These are phyloP conservation scores for Nitzschia sp. DNA, from an alignment of 108 stramenopile genomes.

Conservation along the genomic window DNA sequence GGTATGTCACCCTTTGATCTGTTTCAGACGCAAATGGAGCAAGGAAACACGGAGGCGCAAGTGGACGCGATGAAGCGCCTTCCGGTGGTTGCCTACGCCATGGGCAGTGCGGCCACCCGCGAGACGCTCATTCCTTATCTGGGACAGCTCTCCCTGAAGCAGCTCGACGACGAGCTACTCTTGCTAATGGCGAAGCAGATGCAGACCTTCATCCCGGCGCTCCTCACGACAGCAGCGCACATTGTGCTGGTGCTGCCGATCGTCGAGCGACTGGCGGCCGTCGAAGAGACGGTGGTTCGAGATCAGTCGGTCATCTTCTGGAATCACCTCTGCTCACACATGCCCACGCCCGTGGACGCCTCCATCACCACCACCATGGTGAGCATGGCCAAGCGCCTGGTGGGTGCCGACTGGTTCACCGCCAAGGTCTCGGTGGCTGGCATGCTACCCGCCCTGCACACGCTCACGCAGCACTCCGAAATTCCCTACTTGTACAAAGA, in stretches of 20 bases:
- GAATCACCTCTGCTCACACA: slow-evolving; percentile 43
- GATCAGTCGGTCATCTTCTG: slow-evolving; percentile 83
- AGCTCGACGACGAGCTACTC: slow-evolving; percentile 79
- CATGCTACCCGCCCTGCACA: slow-evolving; percentile 46
- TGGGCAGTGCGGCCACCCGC: slow-evolving; percentile 60
- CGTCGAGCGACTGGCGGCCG: slow-evolving; percentile 86
- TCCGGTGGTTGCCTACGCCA: slow-evolving; percentile 75
- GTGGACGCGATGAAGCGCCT: slow-evolving; percentile 89
- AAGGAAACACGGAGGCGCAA: slow-evolving; percentile 68
- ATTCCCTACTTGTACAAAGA: slow-evolving; percentile 70
- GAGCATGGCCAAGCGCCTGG: slow-evolving; percentile 79
- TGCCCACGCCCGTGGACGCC: slow-evolving; percentile 19
- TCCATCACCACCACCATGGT: slow-evolving; percentile 34
- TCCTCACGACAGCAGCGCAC: slow-evolving; percentile 49
- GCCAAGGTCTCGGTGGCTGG: slow-evolving; percentile 90
- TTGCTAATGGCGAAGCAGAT: slow-evolving; percentile 74
- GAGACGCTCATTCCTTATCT: slow-evolving; percentile 69
- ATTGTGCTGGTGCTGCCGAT: slow-evolving; percentile 78
- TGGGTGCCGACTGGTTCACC: slow-evolving; percentile 96
- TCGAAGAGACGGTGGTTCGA: slow-evolving; percentile 95
- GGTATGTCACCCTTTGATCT: slow-evolving; percentile 73
- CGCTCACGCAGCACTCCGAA: slow-evolving; percentile 41
- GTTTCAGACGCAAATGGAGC: slow-evolving; percentile 66
- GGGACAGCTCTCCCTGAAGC: slow-evolving; percentile 40
- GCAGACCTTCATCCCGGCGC: slow-evolving; percentile 62